Conservation (phyloP, 495 filamentous ascomycete genomes). For the Aspergillus indologenus region DNA sequence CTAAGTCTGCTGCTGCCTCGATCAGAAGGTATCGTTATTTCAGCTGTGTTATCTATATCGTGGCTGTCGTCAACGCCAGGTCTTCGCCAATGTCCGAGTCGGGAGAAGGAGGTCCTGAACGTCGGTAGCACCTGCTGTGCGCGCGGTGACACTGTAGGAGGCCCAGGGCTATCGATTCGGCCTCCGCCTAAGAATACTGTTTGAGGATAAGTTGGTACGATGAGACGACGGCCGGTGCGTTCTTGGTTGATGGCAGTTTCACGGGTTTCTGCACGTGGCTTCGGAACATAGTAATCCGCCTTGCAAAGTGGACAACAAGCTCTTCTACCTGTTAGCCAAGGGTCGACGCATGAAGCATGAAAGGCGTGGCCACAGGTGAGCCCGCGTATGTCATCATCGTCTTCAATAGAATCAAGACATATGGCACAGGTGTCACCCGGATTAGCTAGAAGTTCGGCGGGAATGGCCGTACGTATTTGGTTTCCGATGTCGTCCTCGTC, state of each 20-base stretch:
- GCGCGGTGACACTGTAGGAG: background rate
- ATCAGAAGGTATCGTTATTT: background rate
- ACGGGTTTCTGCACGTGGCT: slow-evolving; percentile 54
- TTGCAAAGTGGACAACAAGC: slow-evolving; percentile 98
- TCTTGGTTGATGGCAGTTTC: slow-evolving; percentile 28
- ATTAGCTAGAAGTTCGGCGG: slow-evolving; percentile 75
- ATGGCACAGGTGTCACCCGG: slow-evolving; percentile 97
- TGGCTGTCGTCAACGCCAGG: background rate
- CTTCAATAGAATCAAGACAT: slow-evolving; percentile 89
- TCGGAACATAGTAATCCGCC: slow-evolving; percentile 77
- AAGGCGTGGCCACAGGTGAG: slow-evolving; percentile 96
- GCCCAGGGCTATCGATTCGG: slow-evolving; percentile 19
- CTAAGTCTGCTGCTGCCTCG: background rate
- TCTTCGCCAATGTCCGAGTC: slow-evolving; percentile 7
- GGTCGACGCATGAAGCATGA: slow-evolving; percentile 92
- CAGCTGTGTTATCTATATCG: background rate
- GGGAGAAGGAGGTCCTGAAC: background rate
- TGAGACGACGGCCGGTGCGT: slow-evolving; percentile 27
- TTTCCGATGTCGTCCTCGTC: slow-evolving; percentile 80
- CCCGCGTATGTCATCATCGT: slow-evolving; percentile 92
- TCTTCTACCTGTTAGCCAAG: slow-evolving; percentile 89
- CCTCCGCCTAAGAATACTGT: slow-evolving; percentile 25
- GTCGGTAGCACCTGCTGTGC: background rate
- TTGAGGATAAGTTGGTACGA: slow-evolving; percentile 20
- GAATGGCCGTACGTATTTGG: slow-evolving; percentile 76